Conservation (phyloP, 345 rosid genomes). For the Melastoma malabathricum region DNA sequence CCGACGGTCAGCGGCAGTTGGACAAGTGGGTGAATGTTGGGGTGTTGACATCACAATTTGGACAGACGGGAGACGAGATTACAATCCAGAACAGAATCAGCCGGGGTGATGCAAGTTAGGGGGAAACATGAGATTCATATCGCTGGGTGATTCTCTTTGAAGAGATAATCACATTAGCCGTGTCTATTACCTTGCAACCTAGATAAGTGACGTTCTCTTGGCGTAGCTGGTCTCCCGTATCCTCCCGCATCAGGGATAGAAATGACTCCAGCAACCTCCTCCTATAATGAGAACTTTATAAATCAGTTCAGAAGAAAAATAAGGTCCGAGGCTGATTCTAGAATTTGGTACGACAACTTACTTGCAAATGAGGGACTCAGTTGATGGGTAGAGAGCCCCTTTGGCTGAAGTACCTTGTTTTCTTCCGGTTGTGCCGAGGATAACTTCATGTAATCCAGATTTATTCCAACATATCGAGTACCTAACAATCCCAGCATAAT, state of each 20-base stretch:
- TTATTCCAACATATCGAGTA: conserved; percentile 87
- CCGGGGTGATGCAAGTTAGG: no score
- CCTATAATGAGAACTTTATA: conserved; percentile 15
- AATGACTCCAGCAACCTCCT: conserved; percentile 48
- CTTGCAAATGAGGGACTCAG: conserved; percentile 83
- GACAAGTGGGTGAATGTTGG: no score
- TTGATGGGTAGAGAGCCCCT: conserved; percentile 67
- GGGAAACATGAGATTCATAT: no score
- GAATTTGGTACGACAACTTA: conserved; percentile 14
- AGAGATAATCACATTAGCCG: background rate
- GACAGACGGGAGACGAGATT: no score
- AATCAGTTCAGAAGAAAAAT: background rate
- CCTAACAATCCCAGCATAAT: conserved; percentile 23
- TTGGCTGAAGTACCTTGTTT: conserved; percentile 90
- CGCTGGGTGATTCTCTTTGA: no score
- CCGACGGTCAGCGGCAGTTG: no score
- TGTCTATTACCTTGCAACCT: conserved; percentile 55
- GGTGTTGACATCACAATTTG: no score
- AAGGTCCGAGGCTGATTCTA: background rate
- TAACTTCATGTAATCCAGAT: conserved; percentile 73
- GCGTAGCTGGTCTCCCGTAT: conserved; percentile 9
- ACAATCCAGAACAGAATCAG: no score
- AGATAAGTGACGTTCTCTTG: conserved; percentile 31
- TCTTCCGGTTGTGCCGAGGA: conserved; percentile 89
- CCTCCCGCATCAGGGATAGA: conserved; percentile 20